Percentiles rank a stretch among this genome's conserved stretches.
These are phyloP conservation scores for Selaginella moellendorffii DNA, from an alignment of 75 land plant genomes.

Conservation along the genomic window DNA sequence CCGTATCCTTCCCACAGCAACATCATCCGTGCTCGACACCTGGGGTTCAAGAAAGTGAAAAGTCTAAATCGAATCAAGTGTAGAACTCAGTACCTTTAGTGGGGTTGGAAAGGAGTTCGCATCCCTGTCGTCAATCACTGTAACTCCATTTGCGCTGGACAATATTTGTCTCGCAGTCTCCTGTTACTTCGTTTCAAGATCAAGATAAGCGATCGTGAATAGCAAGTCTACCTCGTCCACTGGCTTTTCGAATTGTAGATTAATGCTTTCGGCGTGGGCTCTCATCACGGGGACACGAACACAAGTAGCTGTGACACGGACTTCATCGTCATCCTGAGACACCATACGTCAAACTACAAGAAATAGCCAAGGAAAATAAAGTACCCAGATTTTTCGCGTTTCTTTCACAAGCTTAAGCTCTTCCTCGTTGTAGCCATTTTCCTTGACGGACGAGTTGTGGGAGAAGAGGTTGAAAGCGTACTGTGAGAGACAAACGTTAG, in stretches of 20 bases:
- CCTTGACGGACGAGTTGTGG: slow-evolving; percentile 69
- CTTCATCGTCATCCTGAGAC: slow-evolving; percentile 45
- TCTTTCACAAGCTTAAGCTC: slow-evolving; percentile 97
- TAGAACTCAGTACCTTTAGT: slow-evolving; percentile 42
- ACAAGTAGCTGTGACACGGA: slow-evolving; percentile 90
- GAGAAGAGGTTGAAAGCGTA: slow-evolving; percentile 97
- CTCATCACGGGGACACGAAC: slow-evolving; percentile 92
- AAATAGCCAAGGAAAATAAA: no score
- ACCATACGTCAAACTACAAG: no score
- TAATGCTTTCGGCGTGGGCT: slow-evolving; percentile 94
- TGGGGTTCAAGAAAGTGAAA: slow-evolving; percentile 13
- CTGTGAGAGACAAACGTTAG: slow-evolving; percentile 20
- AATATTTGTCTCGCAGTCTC: slow-evolving; percentile 72
- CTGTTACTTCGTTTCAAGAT: no score
- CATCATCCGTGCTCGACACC: slow-evolving; percentile 84
- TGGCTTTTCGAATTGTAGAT: slow-evolving; percentile 80
- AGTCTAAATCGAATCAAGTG: no score
- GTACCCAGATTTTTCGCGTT: slow-evolving; percentile 93
- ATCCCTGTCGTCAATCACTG: slow-evolving; percentile 70
- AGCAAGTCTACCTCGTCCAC: slow-evolving; percentile 92
- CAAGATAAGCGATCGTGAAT: not conserved
- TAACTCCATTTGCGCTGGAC: slow-evolving; percentile 55
- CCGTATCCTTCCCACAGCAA: slow-evolving; percentile 92
- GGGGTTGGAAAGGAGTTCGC: slow-evolving; percentile 85
- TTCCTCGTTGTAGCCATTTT: slow-evolving; percentile 96